Conservation (phyloP, 192 early-diverging fungal species). For the Entomortierella beljakovae region DNA sequence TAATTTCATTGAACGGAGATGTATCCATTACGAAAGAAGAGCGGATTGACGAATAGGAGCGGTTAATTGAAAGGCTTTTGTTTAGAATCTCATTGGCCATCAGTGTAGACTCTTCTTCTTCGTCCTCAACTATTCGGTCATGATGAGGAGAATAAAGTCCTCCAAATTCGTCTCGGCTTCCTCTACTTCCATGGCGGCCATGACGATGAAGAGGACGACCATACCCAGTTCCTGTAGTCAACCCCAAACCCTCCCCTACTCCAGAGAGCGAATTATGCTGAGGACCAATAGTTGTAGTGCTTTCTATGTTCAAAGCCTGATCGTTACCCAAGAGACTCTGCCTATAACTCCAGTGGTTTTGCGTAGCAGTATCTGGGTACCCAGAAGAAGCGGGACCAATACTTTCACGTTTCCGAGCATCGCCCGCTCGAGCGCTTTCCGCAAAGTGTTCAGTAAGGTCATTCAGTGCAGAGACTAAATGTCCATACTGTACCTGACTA, state of each 20-base stretch:
- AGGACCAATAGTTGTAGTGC: too few relatives aligned
- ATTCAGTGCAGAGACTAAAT: conserved; percentile 39
- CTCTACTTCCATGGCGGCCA: conserved; percentile 42
- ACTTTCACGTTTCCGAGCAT: conserved; percentile 40
- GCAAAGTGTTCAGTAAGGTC: conserved; percentile 51
- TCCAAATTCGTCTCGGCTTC: conserved; percentile 54
- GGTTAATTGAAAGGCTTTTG: conserved; percentile 49
- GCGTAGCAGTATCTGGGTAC: background rate
- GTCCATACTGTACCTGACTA: conserved; percentile 44
- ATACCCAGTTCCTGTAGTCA: conserved; percentile 15
- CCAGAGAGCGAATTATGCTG: background rate
- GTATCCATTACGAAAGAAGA: conserved; percentile 53
- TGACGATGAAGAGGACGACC: conserved; percentile 40
- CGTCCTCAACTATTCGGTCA: conserved; percentile 48
- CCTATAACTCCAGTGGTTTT: conserved; percentile 33
- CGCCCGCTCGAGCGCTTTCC: conserved; percentile 39
- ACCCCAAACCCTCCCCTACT: conserved; percentile 2
- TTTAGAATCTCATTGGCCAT: conserved; percentile 48
- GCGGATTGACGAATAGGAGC: conserved; percentile 49
- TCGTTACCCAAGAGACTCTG: conserved; percentile 9
- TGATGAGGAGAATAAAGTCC: conserved; percentile 35
- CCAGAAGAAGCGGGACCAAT: background rate
- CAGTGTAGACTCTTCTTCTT: conserved; percentile 47
- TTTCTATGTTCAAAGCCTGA: conserved; percentile 3
- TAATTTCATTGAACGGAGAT: conserved; percentile 12